Evolutionary conservation across 345 rosid species (phyloP).

Genomic region (Gossypium ekmanianum): DNA sequence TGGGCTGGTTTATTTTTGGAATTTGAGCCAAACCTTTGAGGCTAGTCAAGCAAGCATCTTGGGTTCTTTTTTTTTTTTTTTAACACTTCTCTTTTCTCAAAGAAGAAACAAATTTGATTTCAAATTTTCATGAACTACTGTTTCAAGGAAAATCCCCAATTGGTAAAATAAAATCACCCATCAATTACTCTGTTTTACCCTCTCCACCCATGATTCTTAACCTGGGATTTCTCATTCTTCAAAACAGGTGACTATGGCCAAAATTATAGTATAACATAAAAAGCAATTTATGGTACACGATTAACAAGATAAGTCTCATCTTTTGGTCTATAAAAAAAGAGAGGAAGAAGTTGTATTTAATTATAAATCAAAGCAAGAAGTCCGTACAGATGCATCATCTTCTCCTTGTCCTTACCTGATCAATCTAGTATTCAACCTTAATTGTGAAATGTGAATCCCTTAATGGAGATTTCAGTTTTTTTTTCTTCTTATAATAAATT

Average conservation of each 20-base stretch:
- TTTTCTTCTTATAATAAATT: background rate
- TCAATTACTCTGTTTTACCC: background rate
- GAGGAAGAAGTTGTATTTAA: constrained; percentile 13
- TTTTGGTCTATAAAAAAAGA: constrained; percentile 12
- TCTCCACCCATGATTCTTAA: background rate
- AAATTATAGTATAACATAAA: constrained; percentile 29
- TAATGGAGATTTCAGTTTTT: background rate
- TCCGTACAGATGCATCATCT: constrained; percentile 13
- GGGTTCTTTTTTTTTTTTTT: constrained; percentile 21
- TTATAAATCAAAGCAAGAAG: constrained; percentile 5
- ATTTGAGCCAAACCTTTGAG: constrained; percentile 37
- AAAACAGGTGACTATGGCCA: constrained; percentile 34
- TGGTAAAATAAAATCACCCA: background rate
- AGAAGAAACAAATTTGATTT: constrained; percentile 20
- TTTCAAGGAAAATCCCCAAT: constrained; percentile 9
- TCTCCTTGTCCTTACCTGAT: constrained; percentile 15
- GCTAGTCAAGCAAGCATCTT: constrained; percentile 18
- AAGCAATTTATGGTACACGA: constrained; percentile 20
- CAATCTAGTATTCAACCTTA: constrained; percentile 5
- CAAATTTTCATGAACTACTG: constrained; percentile 20
- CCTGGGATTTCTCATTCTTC: constrained; percentile 23
- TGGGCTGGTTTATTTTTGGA: constrained; percentile 48
- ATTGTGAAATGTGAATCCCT: background rate
- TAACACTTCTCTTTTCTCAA: background rate
- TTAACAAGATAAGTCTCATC: constrained; percentile 23